Evolutionary conservation across 2,329 filamentous ascomycete genomes (phyloP).

Genomic region (Clonostachys rhizophaga): DNA sequence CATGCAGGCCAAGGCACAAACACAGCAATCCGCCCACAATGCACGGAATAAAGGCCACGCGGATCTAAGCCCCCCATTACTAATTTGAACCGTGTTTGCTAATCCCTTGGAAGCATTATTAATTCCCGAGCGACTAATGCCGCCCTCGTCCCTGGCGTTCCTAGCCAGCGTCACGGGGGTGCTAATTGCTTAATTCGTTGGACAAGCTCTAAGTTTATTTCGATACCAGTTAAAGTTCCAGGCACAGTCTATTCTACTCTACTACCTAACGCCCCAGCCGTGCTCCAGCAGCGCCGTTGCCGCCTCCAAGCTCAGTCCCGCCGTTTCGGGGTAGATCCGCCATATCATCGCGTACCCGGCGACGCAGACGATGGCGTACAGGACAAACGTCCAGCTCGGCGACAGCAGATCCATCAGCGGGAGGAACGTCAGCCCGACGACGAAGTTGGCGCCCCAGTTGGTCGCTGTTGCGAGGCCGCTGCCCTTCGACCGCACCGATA

Average conservation of each 20-base stretch:
- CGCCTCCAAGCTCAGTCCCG: slow-evolving; percentile 76
- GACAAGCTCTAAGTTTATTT: no score
- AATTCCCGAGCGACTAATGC: no score
- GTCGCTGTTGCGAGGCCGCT: slow-evolving; percentile 73
- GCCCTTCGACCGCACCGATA: slow-evolving; percentile 67
- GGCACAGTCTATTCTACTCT: neutral
- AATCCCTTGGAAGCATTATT: no score
- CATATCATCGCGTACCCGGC: slow-evolving; percentile 65
- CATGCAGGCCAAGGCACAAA: no score
- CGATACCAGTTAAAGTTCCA: neutral
- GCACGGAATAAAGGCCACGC: no score
- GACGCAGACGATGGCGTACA: slow-evolving; percentile 72
- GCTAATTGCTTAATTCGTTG: no score
- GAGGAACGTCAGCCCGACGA: slow-evolving; percentile 82
- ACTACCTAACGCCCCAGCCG: slow-evolving; percentile 63
- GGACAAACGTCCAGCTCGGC: slow-evolving; percentile 71
- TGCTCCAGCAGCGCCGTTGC: slow-evolving; percentile 65
- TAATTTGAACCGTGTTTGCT: no score
- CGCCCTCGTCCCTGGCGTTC: no score
- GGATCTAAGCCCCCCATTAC: no score
- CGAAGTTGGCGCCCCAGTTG: slow-evolving; percentile 83
- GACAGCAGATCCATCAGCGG: slow-evolving; percentile 77
- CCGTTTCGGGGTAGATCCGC: slow-evolving; percentile 81
- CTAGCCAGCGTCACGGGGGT: no score
- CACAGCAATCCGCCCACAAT: no score